Percentiles rank a stretch among this genome's conserved stretches.
Conservation (phyloP, 768 basidiomycete species). For the Rhizopogon salebrosus region DNA sequence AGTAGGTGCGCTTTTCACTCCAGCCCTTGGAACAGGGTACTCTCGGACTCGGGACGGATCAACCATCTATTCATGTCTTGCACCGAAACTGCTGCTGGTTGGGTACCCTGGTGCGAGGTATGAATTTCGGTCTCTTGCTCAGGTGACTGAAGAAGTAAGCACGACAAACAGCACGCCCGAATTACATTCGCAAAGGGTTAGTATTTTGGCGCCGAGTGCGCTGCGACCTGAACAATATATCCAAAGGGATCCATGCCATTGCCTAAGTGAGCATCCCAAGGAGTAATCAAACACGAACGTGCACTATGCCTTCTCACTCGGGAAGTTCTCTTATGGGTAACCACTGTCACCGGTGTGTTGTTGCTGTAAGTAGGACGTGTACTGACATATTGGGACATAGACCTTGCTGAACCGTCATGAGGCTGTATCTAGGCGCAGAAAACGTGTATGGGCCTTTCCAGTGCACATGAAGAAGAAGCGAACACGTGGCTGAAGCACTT, state of each 20-base stretch:
- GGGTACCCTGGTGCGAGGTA: constrained; percentile 35
- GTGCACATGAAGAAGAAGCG: not conserved
- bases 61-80: constrained; percentile 69
- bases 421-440: not conserved
- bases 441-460: not conserved
- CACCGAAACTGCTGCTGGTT: constrained; percentile 43
- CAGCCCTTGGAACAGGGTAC: not conserved
- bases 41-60: constrained; percentile 34
- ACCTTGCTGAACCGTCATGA: not conserved
- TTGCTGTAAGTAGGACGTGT: not conserved
- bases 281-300: constrained; percentile 52
- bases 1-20: constrained; percentile 41
- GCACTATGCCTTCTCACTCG: constrained; percentile 54
- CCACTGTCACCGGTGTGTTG: not conserved
- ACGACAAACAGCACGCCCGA: constrained; percentile 51
- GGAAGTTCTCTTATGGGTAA: constrained; percentile 43
- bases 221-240: not conserved
- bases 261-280: constrained; percentile 55
- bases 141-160: constrained; percentile 42
- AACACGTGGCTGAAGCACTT: not conserved
- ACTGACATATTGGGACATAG: not conserved
- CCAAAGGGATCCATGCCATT: constrained; percentile 45
- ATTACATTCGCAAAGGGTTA: constrained; percentile 70
- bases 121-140: constrained; percentile 57
- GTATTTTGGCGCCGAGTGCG: constrained; percentile 4